phyloP scores from a whole-genome alignment of 441 rosid genomes.

The California macrophylla region DNA sequence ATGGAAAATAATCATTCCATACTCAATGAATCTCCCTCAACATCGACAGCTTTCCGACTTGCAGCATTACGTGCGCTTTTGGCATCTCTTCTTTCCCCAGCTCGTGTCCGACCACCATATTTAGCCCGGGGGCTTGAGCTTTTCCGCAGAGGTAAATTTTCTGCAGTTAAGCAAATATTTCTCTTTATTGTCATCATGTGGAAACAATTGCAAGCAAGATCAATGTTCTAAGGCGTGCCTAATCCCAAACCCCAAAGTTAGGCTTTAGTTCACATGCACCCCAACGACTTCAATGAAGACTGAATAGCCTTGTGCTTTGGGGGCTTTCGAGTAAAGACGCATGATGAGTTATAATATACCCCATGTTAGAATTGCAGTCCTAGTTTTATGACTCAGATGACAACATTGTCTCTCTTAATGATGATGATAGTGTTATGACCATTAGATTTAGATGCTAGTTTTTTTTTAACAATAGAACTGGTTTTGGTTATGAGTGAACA shows the following conservation, averaged over 20 bases:
- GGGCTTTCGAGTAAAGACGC: background rate
- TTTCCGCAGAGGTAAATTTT: constrained; percentile 54
- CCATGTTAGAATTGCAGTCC: too few relatives aligned
- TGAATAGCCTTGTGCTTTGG: background rate
- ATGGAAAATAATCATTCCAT: constrained; percentile 29
- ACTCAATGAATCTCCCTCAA: constrained; percentile 25
- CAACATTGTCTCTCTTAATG: too few relatives aligned
- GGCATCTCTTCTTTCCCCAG: constrained; percentile 68
- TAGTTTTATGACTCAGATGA: too few relatives aligned
- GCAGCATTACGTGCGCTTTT: constrained; percentile 62
- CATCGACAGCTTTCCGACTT: constrained; percentile 50
- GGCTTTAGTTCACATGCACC: background rate
- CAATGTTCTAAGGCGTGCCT: background rate
- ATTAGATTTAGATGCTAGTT: too few relatives aligned
- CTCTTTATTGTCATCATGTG: background rate
- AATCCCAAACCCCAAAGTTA: background rate
- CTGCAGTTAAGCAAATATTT: background rate
- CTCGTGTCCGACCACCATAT: constrained; percentile 43
- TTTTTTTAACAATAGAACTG: too few relatives aligned
- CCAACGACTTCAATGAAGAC: background rate
- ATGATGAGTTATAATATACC: background rate
- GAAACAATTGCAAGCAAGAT: background rate
- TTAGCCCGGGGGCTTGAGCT: constrained; percentile 61
- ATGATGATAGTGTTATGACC: too few relatives aligned
- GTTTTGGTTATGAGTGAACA: too few relatives aligned